Conservation (phyloP, 2,329 filamentous ascomycete genomes). For the Tolypocladium tropicale region DNA sequence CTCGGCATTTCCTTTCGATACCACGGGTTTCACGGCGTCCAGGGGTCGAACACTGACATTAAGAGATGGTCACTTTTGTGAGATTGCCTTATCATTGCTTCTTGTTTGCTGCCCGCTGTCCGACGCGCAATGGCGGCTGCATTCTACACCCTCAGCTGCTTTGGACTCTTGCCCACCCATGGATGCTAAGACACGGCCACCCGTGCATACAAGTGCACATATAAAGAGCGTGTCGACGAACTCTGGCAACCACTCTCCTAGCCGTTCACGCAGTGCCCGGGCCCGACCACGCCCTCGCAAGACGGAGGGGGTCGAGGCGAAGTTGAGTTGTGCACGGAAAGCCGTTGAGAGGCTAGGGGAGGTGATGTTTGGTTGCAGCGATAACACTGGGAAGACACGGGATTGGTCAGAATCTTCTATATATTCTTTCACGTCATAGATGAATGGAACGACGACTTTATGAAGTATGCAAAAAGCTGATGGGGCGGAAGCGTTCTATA, state of each 20-base stretch:
- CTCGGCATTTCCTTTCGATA: slow-evolving; percentile 34
- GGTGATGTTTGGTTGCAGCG: background rate
- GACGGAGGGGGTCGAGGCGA: background rate
- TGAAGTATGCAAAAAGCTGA: background rate
- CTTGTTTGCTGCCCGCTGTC: slow-evolving; percentile 1
- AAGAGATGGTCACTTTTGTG: slow-evolving; percentile 4
- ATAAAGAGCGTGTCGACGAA: background rate
- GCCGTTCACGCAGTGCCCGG: background rate
- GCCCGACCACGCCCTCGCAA: background rate
- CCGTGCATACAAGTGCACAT: background rate
- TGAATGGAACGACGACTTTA: slow-evolving; percentile 21
- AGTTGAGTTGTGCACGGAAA: background rate
- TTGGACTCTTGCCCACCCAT: background rate
- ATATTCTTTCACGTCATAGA: slow-evolving; percentile 25
- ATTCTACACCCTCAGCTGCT: background rate
- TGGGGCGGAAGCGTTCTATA: background rate
- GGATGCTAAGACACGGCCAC: background rate
- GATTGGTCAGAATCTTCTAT: slow-evolving; percentile 20
- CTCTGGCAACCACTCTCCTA: background rate
- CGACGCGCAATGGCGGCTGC: background rate
- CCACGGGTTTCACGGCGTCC: slow-evolving; percentile 24
- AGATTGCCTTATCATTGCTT: background rate
- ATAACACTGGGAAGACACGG: slow-evolving; percentile 2
- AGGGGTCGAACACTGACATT: slow-evolving; percentile 13
- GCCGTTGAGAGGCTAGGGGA: background rate